Evolutionary conservation across 2,329 filamentous ascomycete genomes (phyloP).

Genomic region (Geosmithia putterillii): DNA sequence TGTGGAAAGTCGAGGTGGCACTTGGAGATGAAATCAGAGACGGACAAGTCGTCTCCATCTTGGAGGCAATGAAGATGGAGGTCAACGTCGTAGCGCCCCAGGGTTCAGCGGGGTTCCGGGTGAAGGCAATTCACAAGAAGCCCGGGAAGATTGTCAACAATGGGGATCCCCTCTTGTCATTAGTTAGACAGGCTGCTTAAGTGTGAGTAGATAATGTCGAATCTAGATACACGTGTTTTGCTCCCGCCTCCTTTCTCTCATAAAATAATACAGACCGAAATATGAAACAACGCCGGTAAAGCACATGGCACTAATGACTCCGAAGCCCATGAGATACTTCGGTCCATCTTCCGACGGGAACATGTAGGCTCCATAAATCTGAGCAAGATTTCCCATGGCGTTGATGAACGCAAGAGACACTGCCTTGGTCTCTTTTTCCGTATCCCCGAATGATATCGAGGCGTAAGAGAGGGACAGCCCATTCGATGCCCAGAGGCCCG

Average conservation of each 20-base stretch:
- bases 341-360: conserved; percentile 35
- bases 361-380: conserved; percentile 42
- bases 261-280: conserved; percentile 4
- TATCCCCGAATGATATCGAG: conserved; percentile 34
- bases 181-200: no score
- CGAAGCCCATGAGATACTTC: conserved; percentile 34
- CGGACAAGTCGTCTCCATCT: conserved; percentile 28
- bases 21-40: conserved; percentile 26
- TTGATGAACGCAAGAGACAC: conserved; percentile 38
- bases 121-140: not conserved
- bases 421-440: conserved; percentile 34
- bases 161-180: no score
- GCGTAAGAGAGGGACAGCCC: conserved; percentile 37
- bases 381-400: conserved; percentile 39
- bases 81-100: conserved; percentile 13
- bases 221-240: no score
- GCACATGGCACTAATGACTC: conserved; percentile 13
- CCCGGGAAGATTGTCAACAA: not conserved
- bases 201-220: no score
- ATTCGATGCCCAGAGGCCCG: conserved; percentile 41
- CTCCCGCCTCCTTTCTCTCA: no score
- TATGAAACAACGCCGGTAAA: conserved; percentile 6
- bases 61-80: conserved; percentile 48
- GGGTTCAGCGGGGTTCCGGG: not conserved
- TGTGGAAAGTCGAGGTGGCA: conserved; percentile 37